Base-by-base conservation (phyloP, 2,329 filamentous ascomycete species). In the Hysterium pulicare region DNA sequence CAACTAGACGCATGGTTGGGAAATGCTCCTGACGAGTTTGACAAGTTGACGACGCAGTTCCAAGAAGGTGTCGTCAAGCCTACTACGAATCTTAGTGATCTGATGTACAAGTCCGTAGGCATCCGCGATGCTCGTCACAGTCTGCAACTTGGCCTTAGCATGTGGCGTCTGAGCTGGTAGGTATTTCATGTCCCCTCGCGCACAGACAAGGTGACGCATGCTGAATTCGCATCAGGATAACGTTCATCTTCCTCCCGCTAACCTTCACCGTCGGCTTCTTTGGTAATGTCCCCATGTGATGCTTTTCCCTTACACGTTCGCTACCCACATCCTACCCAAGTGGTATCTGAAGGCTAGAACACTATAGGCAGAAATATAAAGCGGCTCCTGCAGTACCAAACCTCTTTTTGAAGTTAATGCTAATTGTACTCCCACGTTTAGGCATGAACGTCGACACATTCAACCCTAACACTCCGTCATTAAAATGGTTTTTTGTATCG, bases 181-280 rank as follows among this genome's bases (percentile, higher is more conserved):
- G 7, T 7, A 13, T 28, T 7, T 28, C 13, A 28, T 28, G 24
- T n/a, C n/a, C n/a, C n/a, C n/a, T n/a, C n/a, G n/a, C n/a, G n/a
- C n/a, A n/a, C n/a, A n/a, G n/a, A n/a, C n/a, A n/a, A n/a, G n/a
- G n/a, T n/a, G n/a, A n/a, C n/a, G n/a, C n/a, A n/a, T n/a, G n/a
- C n/a, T n/a, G n/a, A n/a, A n/a, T n/a, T n/a, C n/a, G n/a, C n/a
- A 28, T 28, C 24, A 28, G 24, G 24, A 85, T 83, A 13, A 86
- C 84, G 39, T 87, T 90, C 61, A 90, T 91, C 62, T 74, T 88
- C 57, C 82, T 87, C 59, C 79, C 75, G 0, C 57, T 77, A 8
- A 78, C 74, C 1, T 77, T 76, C 47, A 66, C 74, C 11, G 65
- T 64, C 3, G 69, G 69, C 9, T 71, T 75, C 54, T 75, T 73